Evolutionary conservation across 441 rosid species (phyloP), one percentile per base, ranked within the genome.

Genomic region (Brassica balearica): DNA sequence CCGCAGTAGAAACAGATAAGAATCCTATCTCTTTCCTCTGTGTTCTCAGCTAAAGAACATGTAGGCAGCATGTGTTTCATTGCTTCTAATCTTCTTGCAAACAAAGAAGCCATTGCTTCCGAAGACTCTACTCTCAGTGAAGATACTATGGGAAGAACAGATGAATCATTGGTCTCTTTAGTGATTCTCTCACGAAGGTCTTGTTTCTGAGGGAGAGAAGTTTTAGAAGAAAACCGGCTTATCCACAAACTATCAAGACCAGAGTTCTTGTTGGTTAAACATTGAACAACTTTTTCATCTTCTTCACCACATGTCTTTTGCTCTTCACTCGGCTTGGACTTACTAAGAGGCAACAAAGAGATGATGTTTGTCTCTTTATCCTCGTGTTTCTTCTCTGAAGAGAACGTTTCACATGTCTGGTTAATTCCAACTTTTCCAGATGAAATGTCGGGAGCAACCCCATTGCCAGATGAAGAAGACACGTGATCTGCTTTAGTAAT

Each of bases 81-180:
- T 53, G 93, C 95, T 77, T 90, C 97, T 86, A 96, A 77, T 82
- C 91, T 90, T 85, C 85, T 89, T 7, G 92, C 92, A 77, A 90
- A 89, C 53, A 78, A 77, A 77, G 94, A 88, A 73, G 91, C 87
- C 81, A 92, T 86, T 62, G 79, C 92, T 71, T 88, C 94, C 3
- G 91, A 85, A 61, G 87, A 83, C 81, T 83, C 81, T 32, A 80
- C 59, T 77, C 84, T 83, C 72, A 76, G 27, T 17, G 84, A 80
- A 65, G 92, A 80, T 22, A 80, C 56, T 73, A 71, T 67, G 36
- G 83, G 78, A 60, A 68, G 85, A 79, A 56, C 58, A 7, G 55
- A 14, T 51, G 19, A 14, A 53, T 60, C 80, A 60, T 80, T 75
- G 17, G 17, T 36, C 8, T 59, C 69, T 17, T 19, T n/a, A 9